These are phyloP conservation scores for Apiospora sp. DNA, from an alignment of 2,329 filamentous ascomycete species.

Conservation along the genomic window DNA sequence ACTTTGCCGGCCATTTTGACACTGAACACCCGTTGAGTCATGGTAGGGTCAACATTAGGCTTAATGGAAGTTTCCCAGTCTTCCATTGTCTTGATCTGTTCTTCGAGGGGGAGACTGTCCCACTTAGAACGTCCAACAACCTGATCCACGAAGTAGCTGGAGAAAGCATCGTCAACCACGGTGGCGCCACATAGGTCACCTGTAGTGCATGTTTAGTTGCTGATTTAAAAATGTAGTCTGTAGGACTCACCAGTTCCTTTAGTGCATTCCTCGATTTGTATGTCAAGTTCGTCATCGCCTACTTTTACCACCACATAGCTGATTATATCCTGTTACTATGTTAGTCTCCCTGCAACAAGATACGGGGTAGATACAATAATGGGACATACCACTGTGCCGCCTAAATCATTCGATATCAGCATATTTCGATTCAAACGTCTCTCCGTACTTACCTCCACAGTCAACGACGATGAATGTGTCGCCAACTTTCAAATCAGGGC, in stretches of 20 bases:
- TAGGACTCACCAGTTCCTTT: neutral
- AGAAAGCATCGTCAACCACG: neutral
- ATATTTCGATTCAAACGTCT: no score
- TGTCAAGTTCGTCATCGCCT: neutral
- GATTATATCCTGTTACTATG: neutral
- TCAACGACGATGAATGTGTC: conserved; percentile 41
- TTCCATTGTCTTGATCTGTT: neutral
- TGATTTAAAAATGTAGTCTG: neutral
- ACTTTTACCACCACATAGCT: neutral
- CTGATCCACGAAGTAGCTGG: neutral
- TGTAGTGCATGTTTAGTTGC: neutral
- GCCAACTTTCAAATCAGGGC: conserved; percentile 33
- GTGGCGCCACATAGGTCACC: neutral
- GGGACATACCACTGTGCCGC: no score
- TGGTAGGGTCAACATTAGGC: no score
- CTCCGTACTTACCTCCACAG: conserved; percentile 36
- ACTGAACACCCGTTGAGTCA: no score
- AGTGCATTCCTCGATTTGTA: neutral
- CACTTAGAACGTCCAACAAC: no score
- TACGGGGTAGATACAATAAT: no score
- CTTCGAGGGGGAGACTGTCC: neutral
- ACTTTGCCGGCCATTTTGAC: no score
- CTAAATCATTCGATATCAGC: no score
- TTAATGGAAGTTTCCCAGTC: neutral
- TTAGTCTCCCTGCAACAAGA: neutral